phyloP scores from a whole-genome alignment of 306 rosid genomes.

The Lupinus albus region DNA sequence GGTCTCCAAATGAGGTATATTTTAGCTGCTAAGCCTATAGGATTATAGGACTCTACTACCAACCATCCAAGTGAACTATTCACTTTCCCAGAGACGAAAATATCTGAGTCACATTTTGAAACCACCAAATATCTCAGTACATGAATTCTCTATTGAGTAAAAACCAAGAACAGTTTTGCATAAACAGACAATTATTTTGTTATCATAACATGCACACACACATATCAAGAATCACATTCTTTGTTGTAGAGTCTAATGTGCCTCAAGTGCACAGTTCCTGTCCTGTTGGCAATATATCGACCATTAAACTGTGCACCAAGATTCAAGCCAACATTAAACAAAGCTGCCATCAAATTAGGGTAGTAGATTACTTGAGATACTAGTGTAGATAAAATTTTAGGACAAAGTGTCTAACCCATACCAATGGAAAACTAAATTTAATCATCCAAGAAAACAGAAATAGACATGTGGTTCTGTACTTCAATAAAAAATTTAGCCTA shows the following conservation, averaged over 20 bases:
- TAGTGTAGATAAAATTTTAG: constrained; percentile 17
- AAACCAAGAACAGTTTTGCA: background rate
- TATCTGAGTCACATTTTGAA: background rate
- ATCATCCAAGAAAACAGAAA: constrained; percentile 33
- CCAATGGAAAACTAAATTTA: constrained; percentile 20
- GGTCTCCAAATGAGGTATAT: too few relatives aligned
- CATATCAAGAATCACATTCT: constrained; percentile 10
- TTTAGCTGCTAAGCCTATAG: too few relatives aligned
- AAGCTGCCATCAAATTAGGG: background rate
- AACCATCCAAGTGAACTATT: too few relatives aligned
- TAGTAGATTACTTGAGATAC: background rate
- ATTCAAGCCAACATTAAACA: constrained; percentile 3
- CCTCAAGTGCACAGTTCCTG: background rate
- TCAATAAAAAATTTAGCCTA: constrained; percentile 45
- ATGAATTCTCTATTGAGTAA: background rate
- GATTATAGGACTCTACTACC: too few relatives aligned
- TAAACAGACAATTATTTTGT: background rate
- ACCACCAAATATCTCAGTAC: constrained; percentile 8
- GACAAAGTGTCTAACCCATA: constrained; percentile 17
- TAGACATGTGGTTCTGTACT: constrained; percentile 11
- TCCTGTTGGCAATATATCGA: background rate
- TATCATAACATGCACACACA: background rate
- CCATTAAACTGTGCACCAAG: background rate
- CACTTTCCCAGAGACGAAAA: too few relatives aligned
- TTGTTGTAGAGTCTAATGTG: background rate